A percentile compares a stretch with the other conserved stretches of the same genome.
Evolutionary conservation across 306 rosid species (phyloP).

Genomic region (Adenanthera pavonina): DNA sequence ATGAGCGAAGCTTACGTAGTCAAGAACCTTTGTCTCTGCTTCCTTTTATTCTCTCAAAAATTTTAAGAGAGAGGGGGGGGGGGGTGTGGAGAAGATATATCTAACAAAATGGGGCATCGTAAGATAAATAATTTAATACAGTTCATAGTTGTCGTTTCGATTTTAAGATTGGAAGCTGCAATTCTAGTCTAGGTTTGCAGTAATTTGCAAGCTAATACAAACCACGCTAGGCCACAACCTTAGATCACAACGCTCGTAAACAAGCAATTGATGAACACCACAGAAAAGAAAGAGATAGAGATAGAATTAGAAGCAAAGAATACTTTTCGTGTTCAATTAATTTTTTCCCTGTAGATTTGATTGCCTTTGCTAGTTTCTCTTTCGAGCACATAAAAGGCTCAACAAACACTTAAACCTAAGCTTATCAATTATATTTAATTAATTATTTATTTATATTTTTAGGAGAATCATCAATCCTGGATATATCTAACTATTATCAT

Average conservation of each 20-base stretch:
- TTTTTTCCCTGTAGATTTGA: background rate
- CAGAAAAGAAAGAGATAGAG: slow-evolving; percentile 27
- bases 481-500: no score
- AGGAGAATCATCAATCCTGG: no score
- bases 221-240: slow-evolving; percentile 38
- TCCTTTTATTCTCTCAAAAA: background rate
- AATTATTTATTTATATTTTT: no score
- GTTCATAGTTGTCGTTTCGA: background rate
- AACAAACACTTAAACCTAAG: background rate
- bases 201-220: slow-evolving; percentile 55
- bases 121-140: background rate
- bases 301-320: slow-evolving; percentile 50
- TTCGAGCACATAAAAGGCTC: slow-evolving; percentile 25
- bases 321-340: slow-evolving; percentile 39
- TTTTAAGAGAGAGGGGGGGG: no score
- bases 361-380: background rate
- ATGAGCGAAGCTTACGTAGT: no score
- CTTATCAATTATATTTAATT: background rate
- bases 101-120: slow-evolving; percentile 24
- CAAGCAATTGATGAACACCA: slow-evolving; percentile 58
- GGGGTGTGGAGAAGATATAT: background rate
- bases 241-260: slow-evolving; percentile 38
- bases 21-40: slow-evolving; percentile 3
- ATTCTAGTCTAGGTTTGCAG: slow-evolving; percentile 42
- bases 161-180: slow-evolving; percentile 43